These are phyloP conservation scores for Cladosporium austrohemisphaericum DNA, from an alignment of 2,329 filamentous ascomycete species.

Conservation along the genomic window DNA sequence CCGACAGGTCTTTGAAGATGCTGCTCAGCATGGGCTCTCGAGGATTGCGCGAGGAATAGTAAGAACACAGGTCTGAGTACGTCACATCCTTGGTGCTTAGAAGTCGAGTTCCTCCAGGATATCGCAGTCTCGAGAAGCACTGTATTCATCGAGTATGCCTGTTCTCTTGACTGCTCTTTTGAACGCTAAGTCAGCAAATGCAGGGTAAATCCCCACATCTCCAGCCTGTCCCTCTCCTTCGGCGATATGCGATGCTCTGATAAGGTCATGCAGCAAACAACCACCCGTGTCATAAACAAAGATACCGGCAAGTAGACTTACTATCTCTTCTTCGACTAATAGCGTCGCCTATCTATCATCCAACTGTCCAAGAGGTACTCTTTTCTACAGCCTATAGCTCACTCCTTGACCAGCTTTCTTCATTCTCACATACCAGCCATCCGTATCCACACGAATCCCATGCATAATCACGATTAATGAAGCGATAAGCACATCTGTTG, in stretches of 20 bases:
- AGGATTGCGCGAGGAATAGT: too few species aligned
- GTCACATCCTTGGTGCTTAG: too few species aligned
- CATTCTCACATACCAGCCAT: not conserved
- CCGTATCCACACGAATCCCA: not conserved
- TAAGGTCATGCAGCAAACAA: conserved; percentile 11
- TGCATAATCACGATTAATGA: not conserved
- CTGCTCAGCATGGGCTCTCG: too few species aligned
- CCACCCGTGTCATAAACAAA: not conserved
- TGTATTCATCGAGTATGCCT: too few species aligned
- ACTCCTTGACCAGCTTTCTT: not conserved
- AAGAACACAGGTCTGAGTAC: too few species aligned
- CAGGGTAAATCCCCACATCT: conserved; percentile 4
- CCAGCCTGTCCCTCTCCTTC: not conserved
- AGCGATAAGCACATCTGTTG: not conserved
- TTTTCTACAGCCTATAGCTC: not conserved
- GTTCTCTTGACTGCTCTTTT: too few species aligned
- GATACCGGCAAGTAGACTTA: conserved; percentile 10
- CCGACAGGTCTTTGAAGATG: too few species aligned
- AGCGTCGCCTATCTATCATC: too few species aligned
- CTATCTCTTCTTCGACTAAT: not conserved
- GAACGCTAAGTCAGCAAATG: not conserved
- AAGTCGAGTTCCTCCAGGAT: too few species aligned
- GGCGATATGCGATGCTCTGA: conserved; percentile 6
- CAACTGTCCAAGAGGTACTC: too few species aligned
- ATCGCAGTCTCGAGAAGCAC: too few species aligned